Percentiles rank a stretch among this genome's conserved stretches.
These are phyloP conservation scores for Puccinia triticina DNA, from an alignment of 1,284 basidiomycete genomes.

Conservation along the genomic window DNA sequence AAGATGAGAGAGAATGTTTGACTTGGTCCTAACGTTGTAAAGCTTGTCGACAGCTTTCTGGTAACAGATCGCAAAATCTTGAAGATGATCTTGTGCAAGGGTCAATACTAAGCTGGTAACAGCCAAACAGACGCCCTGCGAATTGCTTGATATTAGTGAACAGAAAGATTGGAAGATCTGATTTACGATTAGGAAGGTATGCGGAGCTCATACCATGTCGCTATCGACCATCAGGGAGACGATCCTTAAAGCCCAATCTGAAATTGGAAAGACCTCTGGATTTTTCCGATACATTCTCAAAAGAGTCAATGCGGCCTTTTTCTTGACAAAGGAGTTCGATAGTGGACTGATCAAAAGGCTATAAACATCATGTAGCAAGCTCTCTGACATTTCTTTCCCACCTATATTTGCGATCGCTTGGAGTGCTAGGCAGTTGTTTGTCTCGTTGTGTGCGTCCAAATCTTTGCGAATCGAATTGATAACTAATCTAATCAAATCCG, in stretches of 20 bases:
- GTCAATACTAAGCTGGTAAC: slow-evolving; percentile 93
- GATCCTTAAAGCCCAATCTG: slow-evolving; percentile 93
- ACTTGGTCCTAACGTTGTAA: slow-evolving; percentile 68
- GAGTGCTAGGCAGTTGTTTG: slow-evolving; percentile 92
- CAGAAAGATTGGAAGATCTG: slow-evolving; percentile 29
- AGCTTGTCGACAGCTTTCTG: slow-evolving; percentile 90
- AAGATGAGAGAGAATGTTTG: slow-evolving; percentile 21
- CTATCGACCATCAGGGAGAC: slow-evolving; percentile 91
- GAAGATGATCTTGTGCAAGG: slow-evolving; percentile 88
- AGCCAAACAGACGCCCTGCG: slow-evolving; percentile 83
- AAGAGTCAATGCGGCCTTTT: slow-evolving; percentile 94
- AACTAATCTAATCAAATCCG: slow-evolving; percentile 89
- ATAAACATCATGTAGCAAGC: slow-evolving; percentile 88
- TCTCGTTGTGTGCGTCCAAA: slow-evolving; percentile 88
- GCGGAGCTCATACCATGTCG: slow-evolving; percentile 69
- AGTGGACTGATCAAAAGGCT: slow-evolving; percentile 95
- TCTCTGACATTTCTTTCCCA: slow-evolving; percentile 96
- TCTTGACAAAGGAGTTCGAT: slow-evolving; percentile 92
- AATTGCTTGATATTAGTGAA: neutral
- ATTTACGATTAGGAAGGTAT: neutral
- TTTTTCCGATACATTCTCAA: slow-evolving; percentile 93
- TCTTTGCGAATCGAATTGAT: slow-evolving; percentile 99
- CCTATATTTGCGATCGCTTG: slow-evolving; percentile 99
- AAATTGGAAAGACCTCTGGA: slow-evolving; percentile 85
- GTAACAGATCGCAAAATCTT: slow-evolving; percentile 86